Base-by-base conservation (phyloP, 176 grass and related monocot genomes). In the Thinopyrum elongatum region DNA sequence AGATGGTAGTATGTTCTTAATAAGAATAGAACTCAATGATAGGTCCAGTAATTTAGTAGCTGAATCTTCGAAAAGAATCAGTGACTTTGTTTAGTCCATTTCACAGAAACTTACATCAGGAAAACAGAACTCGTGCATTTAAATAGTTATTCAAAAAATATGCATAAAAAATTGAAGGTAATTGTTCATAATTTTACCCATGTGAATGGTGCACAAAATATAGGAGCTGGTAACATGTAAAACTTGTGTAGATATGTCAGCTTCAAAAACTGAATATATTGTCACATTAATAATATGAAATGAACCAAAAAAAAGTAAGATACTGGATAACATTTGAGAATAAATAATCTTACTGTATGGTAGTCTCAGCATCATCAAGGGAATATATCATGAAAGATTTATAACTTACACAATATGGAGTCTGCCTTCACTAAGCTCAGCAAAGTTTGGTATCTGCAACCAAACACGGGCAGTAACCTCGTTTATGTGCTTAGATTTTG, bases 401-500 rank as follows among this genome's bases (percentile, higher is more conserved):
- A 61, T 21, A 84, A 80, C 76, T 84, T 91, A 87, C 89, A 86
- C 66, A 39, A 19, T 42, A 44, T 68, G 89, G 46, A 91, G 60
- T 16, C 60, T 84, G 73, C 35, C 57, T 76, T 84, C 25, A 46
- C 67, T 47, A 87, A 83, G 76, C 74, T 30, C 66, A 83, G 29
- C 36, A 68, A 68, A 68, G 74, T 26, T 38, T 30, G 5, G 60
- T 38, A 70, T 36, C 76, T 61, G 28, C 47, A 77, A 39, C 51
- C 10, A 86, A 51, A 19, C 51, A 61, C 10, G 10, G 80, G 21
- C 21, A 38, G 27, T 69, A 46, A 76, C 28, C 80, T 76, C 36
- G 28, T 80, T 84, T 81, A 91, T 59, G 72, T 64, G 46, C 80
- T 91, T 80, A 82, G 89, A 78, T 94, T 94, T 58, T 91, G 86